Evolutionary conservation across 306 rosid species (phyloP).

Genomic region (Senna tora): DNA sequence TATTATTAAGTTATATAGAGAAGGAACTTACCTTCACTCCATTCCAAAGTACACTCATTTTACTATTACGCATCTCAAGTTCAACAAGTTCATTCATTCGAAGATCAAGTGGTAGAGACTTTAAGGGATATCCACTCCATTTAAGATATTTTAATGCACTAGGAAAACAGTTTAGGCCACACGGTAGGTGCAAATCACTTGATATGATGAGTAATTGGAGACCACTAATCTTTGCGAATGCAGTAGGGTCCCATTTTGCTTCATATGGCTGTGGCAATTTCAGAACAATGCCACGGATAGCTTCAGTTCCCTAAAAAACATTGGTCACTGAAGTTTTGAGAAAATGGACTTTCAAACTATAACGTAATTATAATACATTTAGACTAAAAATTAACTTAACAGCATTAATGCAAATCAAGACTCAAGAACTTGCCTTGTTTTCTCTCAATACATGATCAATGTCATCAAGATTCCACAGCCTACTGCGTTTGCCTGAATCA

Average conservation of each 20-base stretch:
- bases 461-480: background rate
- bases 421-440: background rate
- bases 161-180: background rate
- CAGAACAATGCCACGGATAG: background rate
- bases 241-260: background rate
- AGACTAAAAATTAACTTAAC: too few species aligned
- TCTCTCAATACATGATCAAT: background rate
- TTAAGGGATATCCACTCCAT: background rate
- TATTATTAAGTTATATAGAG: too few species aligned
- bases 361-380: too few species aligned
- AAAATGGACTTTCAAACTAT: too few species aligned
- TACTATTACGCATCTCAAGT: background rate
- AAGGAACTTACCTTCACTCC: background rate
- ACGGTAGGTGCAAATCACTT: background rate
- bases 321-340: too few species aligned
- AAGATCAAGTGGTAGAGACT: background rate
- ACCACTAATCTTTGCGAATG: conserved; percentile 1
- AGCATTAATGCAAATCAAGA: too few species aligned
- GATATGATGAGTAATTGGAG: background rate
- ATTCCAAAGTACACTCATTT: background rate
- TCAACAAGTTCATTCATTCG: background rate
- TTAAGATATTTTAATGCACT: background rate
- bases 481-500: background rate
- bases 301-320: background rate
- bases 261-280: background rate